Conservation (phyloP, 768 basidiomycete species). For the Lactarius indigo region DNA sequence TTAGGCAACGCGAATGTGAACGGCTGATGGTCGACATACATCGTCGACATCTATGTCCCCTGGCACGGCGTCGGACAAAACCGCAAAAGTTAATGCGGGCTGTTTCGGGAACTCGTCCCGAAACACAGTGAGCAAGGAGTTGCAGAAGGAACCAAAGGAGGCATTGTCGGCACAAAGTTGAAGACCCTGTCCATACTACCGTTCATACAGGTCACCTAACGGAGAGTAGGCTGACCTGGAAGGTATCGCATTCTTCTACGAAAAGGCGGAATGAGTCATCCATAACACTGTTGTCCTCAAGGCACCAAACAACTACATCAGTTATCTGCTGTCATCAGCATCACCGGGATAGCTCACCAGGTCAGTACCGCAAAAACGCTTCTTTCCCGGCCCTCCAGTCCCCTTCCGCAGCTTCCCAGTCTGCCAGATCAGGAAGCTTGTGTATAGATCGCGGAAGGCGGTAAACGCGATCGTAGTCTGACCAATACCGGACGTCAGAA, state of each 20-base stretch:
- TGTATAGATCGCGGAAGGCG: constrained; percentile 66
- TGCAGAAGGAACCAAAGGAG: constrained; percentile 63
- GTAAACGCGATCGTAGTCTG: constrained; percentile 62
- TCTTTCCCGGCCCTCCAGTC: constrained; percentile 57
- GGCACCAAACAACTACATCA: not conserved
- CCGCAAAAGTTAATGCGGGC: constrained; percentile 53
- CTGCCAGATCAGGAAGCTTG: constrained; percentile 53
- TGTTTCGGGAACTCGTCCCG: constrained; percentile 67
- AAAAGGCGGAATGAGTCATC: constrained; percentile 64
- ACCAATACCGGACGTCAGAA: constrained; percentile 55
- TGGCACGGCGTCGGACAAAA: constrained; percentile 48
- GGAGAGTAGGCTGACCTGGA: constrained; percentile 48
- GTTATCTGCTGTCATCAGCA: not conserved
- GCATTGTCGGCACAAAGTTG: constrained; percentile 62
- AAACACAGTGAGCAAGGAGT: constrained; percentile 54
- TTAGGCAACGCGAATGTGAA: constrained; percentile 20
- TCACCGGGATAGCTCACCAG: constrained; percentile 39
- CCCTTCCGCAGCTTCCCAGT: constrained; percentile 50
- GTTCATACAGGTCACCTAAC: not conserved
- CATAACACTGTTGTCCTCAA: constrained; percentile 61
- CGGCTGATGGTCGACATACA: constrained; percentile 1
- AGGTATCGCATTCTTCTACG: constrained; percentile 70
- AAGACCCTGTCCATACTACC: constrained; percentile 54
- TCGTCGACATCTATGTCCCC: constrained; percentile 20
- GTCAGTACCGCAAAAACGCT: constrained; percentile 50